Percentiles rank a stretch among this genome's conserved stretches.
These are phyloP conservation scores for Elaeis oleifera DNA, from an alignment of 202 grass and related monocot species.

Conservation along the genomic window DNA sequence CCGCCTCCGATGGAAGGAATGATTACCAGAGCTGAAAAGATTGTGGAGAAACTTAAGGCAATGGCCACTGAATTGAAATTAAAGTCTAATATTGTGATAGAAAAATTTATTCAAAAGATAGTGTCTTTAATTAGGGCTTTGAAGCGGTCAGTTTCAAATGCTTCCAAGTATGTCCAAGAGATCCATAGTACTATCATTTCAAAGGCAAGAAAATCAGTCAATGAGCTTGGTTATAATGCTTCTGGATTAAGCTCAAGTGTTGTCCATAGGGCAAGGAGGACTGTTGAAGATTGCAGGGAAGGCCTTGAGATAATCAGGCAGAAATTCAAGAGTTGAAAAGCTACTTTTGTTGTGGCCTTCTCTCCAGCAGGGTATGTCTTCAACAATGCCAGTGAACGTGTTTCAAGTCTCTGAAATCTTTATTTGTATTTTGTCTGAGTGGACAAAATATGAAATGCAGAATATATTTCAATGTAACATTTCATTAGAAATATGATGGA, in stretches of 20 bases:
- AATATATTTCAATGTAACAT: too few species aligned
- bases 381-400: too few species aligned
- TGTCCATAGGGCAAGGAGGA: slow-evolving; percentile 42
- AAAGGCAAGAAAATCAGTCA: slow-evolving; percentile 28
- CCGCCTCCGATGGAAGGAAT: slow-evolving; percentile 38
- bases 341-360: too few species aligned
- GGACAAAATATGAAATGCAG: too few species aligned
- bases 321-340: slow-evolving; percentile 54
- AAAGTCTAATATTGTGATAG: slow-evolving; percentile 29
- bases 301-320: slow-evolving; percentile 52
- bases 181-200: slow-evolving; percentile 21
- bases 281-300: slow-evolving; percentile 68
- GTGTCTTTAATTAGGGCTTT: slow-evolving; percentile 44
- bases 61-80: slow-evolving; percentile 45
- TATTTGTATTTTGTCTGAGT: too few species aligned
- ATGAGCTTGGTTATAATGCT: slow-evolving; percentile 24
- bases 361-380: too few species aligned
- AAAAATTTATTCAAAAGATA: slow-evolving; percentile 58
- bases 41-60: slow-evolving; percentile 54
- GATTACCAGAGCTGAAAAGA: slow-evolving; percentile 35
- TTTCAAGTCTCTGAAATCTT: too few species aligned
- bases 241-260: slow-evolving; percentile 14
- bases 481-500: too few species aligned
- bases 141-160: slow-evolving; percentile 34
- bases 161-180: slow-evolving; percentile 22